Base-by-base conservation (phyloP, 1,139 yeast species). In the Groenewaldozyma sp. region DNA sequence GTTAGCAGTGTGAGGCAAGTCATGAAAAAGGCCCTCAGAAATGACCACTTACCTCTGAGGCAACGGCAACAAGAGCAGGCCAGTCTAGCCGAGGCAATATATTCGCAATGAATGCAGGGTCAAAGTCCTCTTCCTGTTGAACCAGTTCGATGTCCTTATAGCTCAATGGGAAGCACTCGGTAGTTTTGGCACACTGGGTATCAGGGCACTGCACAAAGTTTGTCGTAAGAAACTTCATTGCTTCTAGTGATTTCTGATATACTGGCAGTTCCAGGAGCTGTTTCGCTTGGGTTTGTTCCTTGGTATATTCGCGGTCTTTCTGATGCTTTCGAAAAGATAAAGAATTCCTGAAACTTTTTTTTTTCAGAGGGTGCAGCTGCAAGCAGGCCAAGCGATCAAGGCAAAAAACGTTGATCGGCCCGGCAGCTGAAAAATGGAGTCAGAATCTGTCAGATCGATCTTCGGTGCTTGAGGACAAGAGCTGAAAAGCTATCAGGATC, bases 161-260 rank as follows among this genome's bases (percentile, higher is more conserved):
- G 47, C 70, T 68, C 43, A 91, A 70, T 1, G 99, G 99, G 58
- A 87, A 91, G 16, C 94, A 76, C 4, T 77, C 76, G 24, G 76
- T 73, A 7, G 91, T 73, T 22, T 77, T 66, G 43, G 81, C 84
- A 57, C 99, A 91, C 4, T 76, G 57, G 54, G 82, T 79, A 46
- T 87, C 83, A 0, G 97, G 91, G 62, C 99, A 91, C 60, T 82
- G 87, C 46, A 91, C 94, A 61, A 91, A 93, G 62, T 93, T 91
- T 32, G 97, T 84, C 24, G 98, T 88, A 33, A 91, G 68, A 54
- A 91, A 79, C 67, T 91, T 91, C 98, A 91, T 88, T 26, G 10
- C 47, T n/a, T 20, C 28, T 5, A 31, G 34, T 32, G 7, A 21
- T 27, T 17, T 22, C 18, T 20, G 16, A 34, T 28, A 16, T 16